Evolutionary conservation across 2,329 filamentous ascomycete species (phyloP).

Genomic region (Seiridium cupressi): DNA sequence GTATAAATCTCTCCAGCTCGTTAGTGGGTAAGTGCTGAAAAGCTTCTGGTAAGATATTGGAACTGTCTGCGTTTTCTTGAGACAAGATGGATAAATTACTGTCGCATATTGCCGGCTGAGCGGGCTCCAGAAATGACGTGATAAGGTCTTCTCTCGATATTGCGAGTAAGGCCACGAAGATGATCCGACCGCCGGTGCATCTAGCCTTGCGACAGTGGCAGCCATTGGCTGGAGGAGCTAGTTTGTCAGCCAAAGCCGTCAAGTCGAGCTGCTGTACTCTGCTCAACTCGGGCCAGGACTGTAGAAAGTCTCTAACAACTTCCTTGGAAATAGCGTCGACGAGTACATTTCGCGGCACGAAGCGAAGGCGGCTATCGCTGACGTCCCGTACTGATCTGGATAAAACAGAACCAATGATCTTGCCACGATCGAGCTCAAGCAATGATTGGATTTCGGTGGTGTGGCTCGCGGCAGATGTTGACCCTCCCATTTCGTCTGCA

Average conservation of each 20-base stretch:
- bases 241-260: neutral
- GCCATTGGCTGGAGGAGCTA: neutral
- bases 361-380: neutral
- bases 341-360: constrained; percentile 5
- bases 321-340: neutral
- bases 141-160: constrained; percentile 9
- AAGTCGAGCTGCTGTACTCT: neutral
- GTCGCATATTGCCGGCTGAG: neutral
- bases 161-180: constrained; percentile 10
- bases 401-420: neutral
- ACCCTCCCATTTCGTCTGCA: neutral
- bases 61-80: neutral
- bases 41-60: neutral
- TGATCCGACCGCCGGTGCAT: constrained; percentile 13
- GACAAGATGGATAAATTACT: neutral
- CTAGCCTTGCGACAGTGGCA: constrained; percentile 4
- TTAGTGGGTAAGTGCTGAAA: neutral
- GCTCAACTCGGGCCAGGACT: neutral
- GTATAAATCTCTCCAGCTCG: neutral
- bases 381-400: constrained; percentile 1
- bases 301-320: neutral
- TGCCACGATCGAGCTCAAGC: neutral
- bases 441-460: neutral
- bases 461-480: neutral
- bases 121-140: neutral